Percentiles rank a stretch among this genome's conserved stretches.
Conservation (phyloP, 2,329 filamentous ascomycete genomes). For the Aphanoascus verrucosus region DNA sequence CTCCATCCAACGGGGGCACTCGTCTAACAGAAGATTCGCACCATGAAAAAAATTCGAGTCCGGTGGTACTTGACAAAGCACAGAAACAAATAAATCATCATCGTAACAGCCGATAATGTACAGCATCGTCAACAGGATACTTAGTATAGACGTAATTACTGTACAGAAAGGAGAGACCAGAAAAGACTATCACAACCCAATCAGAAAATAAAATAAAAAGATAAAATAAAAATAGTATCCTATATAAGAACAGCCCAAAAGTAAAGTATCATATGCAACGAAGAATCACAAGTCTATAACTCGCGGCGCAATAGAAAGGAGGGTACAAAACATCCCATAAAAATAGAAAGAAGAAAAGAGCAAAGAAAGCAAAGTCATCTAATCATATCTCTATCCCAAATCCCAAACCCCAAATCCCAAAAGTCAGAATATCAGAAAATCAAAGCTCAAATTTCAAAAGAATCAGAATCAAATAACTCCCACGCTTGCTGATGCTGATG, state of each 20-base stretch:
- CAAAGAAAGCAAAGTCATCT: constrained; percentile 1
- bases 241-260: background rate
- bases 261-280: too few relatives aligned
- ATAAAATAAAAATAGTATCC: background rate
- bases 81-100: too few relatives aligned
- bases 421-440: background rate
- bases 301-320: background rate
- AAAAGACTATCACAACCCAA: background rate
- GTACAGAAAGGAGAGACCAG: background rate
- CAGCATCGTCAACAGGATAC: too few relatives aligned
- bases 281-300: background rate
- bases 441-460: background rate
- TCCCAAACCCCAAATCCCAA: too few relatives aligned
- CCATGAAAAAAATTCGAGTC: too few relatives aligned
- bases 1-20: too few relatives aligned
- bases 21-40: too few relatives aligned
- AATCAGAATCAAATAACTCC: constrained; percentile 5
- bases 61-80: too few relatives aligned
- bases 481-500: constrained; percentile 2
- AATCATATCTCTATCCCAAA: constrained; percentile 1
- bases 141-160: too few relatives aligned
- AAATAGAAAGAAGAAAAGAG: constrained; percentile 3
- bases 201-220: background rate
- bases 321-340: background rate
- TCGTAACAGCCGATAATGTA: too few relatives aligned